Evolutionary conservation across 2,329 filamentous ascomycete genomes (phyloP), one percentile per base, ranked within the genome.

Genomic region (Aspergillaceae sp.): DNA sequence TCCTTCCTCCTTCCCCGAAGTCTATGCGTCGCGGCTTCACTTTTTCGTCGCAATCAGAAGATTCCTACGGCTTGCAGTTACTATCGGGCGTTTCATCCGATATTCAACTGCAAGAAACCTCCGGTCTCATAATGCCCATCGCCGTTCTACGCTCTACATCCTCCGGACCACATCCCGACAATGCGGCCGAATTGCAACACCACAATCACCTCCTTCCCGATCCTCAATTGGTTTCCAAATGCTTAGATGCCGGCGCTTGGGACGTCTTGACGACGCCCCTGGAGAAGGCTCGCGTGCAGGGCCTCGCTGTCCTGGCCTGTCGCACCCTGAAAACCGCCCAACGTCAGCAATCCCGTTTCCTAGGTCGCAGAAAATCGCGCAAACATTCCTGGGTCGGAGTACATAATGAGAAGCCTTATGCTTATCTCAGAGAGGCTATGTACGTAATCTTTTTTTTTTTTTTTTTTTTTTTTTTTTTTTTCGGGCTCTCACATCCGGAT

Each of bases 301-400:
- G 83, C 29, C 74, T 95, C 43, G 83, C 86, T 50, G 81, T 92
- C 10, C 88, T 91, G 63, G 88, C 86, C 40, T 94, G 94, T 69
- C 83, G 85, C 56, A 82, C 84, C 41, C 84, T 87, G 60, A 86
- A 86, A 64, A 82, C 89, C 56, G 84, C 86, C 26, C 75, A 79
- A 32, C 82, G 79, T 58, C 85, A 90, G 58, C 83, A 88, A 60
- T 77, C 84, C 48, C 79, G 82, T 11, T 77, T 89, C 50, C 63
- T 89, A 47, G 84, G 86, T 49, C 74, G 84, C 48, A 84, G 84
- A 59, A 82, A 84, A 55, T 82, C 83, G 40, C 79, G 89, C 46
- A 94, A 94, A 66, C 80, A 88, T 44, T 95, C 90, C 0, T 95
- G 90, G 90, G 88, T 95, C 37, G 89, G 90, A 28, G 78, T 94